Base-by-base conservation (phyloP, 768 basidiomycete genomes). In the Mycena galericulata region DNA sequence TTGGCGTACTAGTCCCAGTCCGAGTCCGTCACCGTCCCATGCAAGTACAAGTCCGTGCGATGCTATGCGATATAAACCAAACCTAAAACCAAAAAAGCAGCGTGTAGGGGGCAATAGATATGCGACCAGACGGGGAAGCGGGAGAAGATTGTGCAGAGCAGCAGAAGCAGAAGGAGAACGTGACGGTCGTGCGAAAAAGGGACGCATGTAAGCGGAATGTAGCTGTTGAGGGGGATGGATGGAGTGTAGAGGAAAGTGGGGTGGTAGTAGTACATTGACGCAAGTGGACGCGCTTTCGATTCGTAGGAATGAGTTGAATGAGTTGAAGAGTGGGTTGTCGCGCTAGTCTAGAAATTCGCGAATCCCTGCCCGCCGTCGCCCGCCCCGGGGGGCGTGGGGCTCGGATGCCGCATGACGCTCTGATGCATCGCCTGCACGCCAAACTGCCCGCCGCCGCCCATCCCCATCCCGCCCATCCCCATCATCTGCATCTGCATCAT, bases 371-470 rank as follows among this genome's bases (percentile, higher is more conserved):
- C 79, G 20, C 77, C 80, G 46, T 76, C 75, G 51, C 61, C 62
- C 29, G 43, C 69, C n/a, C 72, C 76, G 57, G 82, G 75, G 14
- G 89, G 90, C 17, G 83, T 86, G 17, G 92, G 91, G 75, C 88
- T 92, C 15, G 92, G 87, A 78, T 95, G 91, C 66, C 93, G 88
- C 92, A 95, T 90, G 62, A 94, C 91, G 70, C 92, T 93, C 75
- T 91, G 90, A 60, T 93, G 92, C 89, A 94, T 93, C n/a, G 92
- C 88, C 69, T 92, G 91, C 41, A 87, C 84, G 71, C 84, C 85
- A 73, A 86, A 89, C 59, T 88, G 85, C 79, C 81, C 72, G 26
- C 77, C 81, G 81, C 84, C 84, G 53, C 81, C 84, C 83, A 85
- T 76, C 77, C 85, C 88, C 87, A 89, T 81, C 58, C 76, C 79